Percentiles rank a stretch among this genome's conserved stretches.
phyloP scores from a whole-genome alignment of 1,284 basidiomycete genomes.

The Cryptococcus jaspeensis region DNA sequence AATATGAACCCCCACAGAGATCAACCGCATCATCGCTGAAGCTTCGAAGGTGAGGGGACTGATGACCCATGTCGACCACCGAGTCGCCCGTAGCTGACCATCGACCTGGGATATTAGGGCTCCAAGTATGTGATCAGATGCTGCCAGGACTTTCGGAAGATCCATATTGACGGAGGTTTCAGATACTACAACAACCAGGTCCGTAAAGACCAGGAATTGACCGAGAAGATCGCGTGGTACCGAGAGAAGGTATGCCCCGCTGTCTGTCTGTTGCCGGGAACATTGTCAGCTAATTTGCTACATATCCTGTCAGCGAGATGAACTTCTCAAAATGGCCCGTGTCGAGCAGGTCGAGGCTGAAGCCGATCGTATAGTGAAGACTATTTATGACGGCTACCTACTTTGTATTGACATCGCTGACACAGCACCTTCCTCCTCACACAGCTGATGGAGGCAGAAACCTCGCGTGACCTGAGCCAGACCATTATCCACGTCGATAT shows the following conservation, averaged over 20 bases:
- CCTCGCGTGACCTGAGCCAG: conserved; percentile 73
- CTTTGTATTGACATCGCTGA: neutral
- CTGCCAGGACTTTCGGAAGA: neutral
- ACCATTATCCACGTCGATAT: conserved; percentile 58
- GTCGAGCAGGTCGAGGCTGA: conserved; percentile 35
- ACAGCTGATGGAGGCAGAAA: conserved; percentile 74
- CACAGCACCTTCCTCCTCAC: neutral
- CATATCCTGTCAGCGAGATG: conserved; percentile 42
- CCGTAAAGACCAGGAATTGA: conserved; percentile 48
- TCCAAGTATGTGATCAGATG: conserved; percentile 35
- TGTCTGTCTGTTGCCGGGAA: no score
- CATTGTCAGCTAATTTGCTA: no score
- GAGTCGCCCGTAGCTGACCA: conserved; percentile 12
- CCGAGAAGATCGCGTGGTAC: conserved; percentile 47
- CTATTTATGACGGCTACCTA: neutral
- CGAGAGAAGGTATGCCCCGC: conserved; percentile 34
- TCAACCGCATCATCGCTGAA: conserved; percentile 51
- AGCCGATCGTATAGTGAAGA: conserved; percentile 46
- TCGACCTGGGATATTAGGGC: conserved; percentile 21
- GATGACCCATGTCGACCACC: neutral
- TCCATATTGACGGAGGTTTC: neutral
- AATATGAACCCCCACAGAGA: no score
- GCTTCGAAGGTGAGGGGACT: conserved; percentile 40
- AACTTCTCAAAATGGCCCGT: conserved; percentile 36
- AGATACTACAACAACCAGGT: conserved; percentile 50